These are phyloP conservation scores for Tetrapisispora fleetii DNA, from an alignment of 805 yeast species.

Conservation along the genomic window DNA sequence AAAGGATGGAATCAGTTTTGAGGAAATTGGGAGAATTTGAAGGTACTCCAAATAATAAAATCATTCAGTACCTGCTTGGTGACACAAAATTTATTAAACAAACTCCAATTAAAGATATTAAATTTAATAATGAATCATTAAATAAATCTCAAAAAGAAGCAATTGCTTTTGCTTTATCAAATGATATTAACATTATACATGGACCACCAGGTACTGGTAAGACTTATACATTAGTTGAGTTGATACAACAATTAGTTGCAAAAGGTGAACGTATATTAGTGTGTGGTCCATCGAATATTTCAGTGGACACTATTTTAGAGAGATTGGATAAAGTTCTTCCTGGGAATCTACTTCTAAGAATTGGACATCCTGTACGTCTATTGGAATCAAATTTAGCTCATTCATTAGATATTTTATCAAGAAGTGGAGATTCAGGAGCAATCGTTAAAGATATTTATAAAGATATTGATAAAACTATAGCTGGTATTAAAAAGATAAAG, in stretches of 20 bases:
- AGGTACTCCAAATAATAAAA: slow-evolving; percentile 25
- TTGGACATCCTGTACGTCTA: slow-evolving; percentile 91
- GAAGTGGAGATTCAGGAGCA: slow-evolving; percentile 45
- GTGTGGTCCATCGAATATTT: slow-evolving; percentile 89
- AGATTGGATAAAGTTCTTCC: slow-evolving; percentile 42
- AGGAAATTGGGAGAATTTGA: slow-evolving; percentile 48
- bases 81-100: slow-evolving; percentile 11
- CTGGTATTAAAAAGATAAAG: slow-evolving; percentile 49
- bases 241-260: slow-evolving; percentile 59
- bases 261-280: slow-evolving; percentile 57
- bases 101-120: slow-evolving; percentile 3
- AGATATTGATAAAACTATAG: slow-evolving; percentile 58
- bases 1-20: slow-evolving; percentile 71
- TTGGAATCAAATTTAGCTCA: slow-evolving; percentile 52
- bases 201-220: slow-evolving; percentile 80
- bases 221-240: slow-evolving; percentile 76
- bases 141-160: slow-evolving; percentile 71
- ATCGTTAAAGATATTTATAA: slow-evolving; percentile 56
- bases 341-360: slow-evolving; percentile 50
- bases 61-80: slow-evolving; percentile 42
- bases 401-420: slow-evolving; percentile 65
- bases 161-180: slow-evolving; percentile 50
- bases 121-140: slow-evolving; percentile 15
- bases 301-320: slow-evolving; percentile 86
- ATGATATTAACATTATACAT: slow-evolving; percentile 53